Evolutionary conservation across 352 stramenopile species (phyloP), one percentile per base, ranked within the genome.

Genomic region (Phytophthora hybrid): DNA sequence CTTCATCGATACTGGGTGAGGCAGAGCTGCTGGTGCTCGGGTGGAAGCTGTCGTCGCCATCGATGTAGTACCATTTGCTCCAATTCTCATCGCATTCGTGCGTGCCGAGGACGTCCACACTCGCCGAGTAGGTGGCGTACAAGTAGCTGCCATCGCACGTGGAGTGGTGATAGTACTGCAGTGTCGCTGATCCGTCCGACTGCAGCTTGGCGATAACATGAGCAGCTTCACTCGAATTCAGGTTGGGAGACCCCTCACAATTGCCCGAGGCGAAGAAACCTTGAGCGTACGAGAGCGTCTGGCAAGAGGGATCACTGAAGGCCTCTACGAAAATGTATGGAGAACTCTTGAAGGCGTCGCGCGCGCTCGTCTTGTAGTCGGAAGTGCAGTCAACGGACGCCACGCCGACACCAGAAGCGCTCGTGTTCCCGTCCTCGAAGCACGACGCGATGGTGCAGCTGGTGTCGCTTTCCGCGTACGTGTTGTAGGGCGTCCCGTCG

Each of bases 41-140:
- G 16, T 61, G 7, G 16, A 39, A 47, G 29, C 16, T 52, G 8
- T 75, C 34, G n/a, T 69, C 61, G 9, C 61, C 66, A 37, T 72
- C 41, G 29, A 71, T 16, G 29, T 78, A 71, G 44, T 78, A 75
- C 71, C 71, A 75, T 18, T 78, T 78, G 37, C 19, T 75, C 62
- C 69, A 66, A 59, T 71, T 67, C 21, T 47, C 21, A 9, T 71
- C 63, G 16, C 69, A 76, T n/a, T 62, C 26, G 26, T 76, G 69
- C 1, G 19, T 67, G 31, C 14, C 19, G 4, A 76, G 26, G 13
- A 56, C 52, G 3, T 71, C 51, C 31, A 63, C 51, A 31, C 71
- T 65, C 11, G 18, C 65, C 13, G n/a, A 59, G 37, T 73, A 66
- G 10, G 52, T 26, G 3, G 44, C 34, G 32, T 72, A 31, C 34